These are phyloP conservation scores for Perilla frutescens DNA, from an alignment of 257 asterid species.

Conservation along the genomic window DNA sequence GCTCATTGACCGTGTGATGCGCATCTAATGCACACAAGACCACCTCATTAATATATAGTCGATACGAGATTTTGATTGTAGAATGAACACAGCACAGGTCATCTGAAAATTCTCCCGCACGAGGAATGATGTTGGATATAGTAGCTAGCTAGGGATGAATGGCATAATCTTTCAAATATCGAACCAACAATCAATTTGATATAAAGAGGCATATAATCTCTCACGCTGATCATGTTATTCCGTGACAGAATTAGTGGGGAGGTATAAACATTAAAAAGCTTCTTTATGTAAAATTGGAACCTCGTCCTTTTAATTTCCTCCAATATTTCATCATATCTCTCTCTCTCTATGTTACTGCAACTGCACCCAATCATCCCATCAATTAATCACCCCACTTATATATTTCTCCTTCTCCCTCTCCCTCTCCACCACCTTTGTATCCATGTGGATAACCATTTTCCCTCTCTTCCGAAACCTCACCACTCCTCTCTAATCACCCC, in stretches of 20 bases:
- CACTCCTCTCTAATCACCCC: background rate
- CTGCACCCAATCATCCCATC: slow-evolving; percentile 35
- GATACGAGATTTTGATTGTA: too few relatives aligned
- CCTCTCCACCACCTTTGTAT: slow-evolving; percentile 43
- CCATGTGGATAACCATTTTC: slow-evolving; percentile 35
- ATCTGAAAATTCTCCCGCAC: too few relatives aligned
- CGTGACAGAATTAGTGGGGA: background rate
- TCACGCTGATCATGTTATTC: background rate
- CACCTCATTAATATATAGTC: too few relatives aligned
- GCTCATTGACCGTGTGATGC: too few relatives aligned
- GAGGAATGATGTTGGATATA: too few relatives aligned
- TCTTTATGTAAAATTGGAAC: slow-evolving; percentile 45
- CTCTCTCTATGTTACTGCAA: too few relatives aligned
- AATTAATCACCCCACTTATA: slow-evolving; percentile 51
- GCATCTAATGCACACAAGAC: too few relatives aligned
- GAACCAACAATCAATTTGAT: background rate
- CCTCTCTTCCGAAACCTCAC: slow-evolving; percentile 14
- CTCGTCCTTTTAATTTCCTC: slow-evolving; percentile 38
- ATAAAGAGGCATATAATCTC: background rate
- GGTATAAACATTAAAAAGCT: background rate
- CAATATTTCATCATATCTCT: too few relatives aligned
- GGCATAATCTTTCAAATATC: too few relatives aligned
- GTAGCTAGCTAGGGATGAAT: too few relatives aligned
- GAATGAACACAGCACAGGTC: too few relatives aligned
- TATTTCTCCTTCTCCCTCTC: slow-evolving; percentile 36